Evolutionary conservation across 345 rosid species (phyloP), one percentile per base, ranked within the genome.

Genomic region (Boechera divaricarpa): DNA sequence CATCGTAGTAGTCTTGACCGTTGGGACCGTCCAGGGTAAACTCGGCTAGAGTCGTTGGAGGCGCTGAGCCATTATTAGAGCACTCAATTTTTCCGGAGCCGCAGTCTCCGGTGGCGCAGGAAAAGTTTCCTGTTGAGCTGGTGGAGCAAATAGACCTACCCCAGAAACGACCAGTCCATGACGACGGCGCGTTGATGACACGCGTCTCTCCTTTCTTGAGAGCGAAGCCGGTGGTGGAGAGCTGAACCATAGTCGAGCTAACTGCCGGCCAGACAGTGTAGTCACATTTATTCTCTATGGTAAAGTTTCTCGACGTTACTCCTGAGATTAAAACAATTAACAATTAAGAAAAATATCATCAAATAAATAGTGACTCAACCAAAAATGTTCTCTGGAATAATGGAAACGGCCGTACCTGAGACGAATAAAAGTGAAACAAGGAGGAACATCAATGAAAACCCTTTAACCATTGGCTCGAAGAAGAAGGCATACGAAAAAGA

Each of bases 151-250:
- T 56, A 3, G 89, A 69, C 21, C 90, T 71, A 21, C 73, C 96
- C 93, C 91, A 87, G 2, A 88, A 0, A 5, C 85, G 77, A 36
- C 91, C 93, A 0, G 61, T 15, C 91, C 90, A 86, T 8, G 82
- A 75, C 0, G 75, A 45, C 0, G 78, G 63, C 6, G 67, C 76
- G 2, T 36, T 4, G 0, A 87, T 21, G 16, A 77, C 28, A 15
- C n/a, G 66, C 2, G 83, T 2, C 12, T 80, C 72, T 41, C 80
- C 76, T 39, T 84, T 57, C 47, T 65, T 70, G 18, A 90, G 76
- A 49, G 62, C 73, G 8, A 88, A 90, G 3, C 96, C 90, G 5
- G 96, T 86, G 31, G 82, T 36, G 12, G 86, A 67, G 7, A 76
- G 48, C 5, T 53, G 78, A 10, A 61, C 58, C 44, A 7, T 16